Percentiles rank a stretch among this genome's conserved stretches.
These are phyloP conservation scores for Cylindrotheca fusiformis DNA, from an alignment of 108 stramenopile species.

Conservation along the genomic window DNA sequence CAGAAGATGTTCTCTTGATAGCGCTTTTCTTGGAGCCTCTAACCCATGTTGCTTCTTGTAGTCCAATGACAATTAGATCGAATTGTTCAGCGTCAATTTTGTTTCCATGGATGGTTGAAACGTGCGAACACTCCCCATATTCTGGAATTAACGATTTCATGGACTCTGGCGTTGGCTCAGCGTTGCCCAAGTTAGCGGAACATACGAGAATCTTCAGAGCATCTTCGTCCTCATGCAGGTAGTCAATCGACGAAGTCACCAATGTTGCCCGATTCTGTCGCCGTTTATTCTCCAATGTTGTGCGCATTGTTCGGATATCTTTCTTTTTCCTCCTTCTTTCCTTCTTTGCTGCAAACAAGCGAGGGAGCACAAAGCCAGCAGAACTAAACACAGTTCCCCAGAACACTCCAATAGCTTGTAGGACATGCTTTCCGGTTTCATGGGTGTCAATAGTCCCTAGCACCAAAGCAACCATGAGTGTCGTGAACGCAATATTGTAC, in stretches of 20 bases:
- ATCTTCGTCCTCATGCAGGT: constrained; percentile 6
- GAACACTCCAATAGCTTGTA: constrained; percentile 36
- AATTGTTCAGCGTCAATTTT: constrained; percentile 11
- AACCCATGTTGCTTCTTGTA: constrained; percentile 40
- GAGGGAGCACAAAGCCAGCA: constrained; percentile 25
- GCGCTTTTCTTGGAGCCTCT: constrained; percentile 15
- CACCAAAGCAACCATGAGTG: not conserved
- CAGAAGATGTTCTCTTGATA: not conserved
- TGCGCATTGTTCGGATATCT: not conserved
- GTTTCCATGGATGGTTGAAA: constrained; percentile 6
- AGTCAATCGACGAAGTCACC: not conserved
- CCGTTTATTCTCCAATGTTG: not conserved
- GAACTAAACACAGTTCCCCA: constrained; percentile 30
- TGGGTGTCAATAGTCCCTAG: not conserved
- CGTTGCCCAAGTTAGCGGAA: constrained; percentile 29
- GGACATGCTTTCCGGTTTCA: not conserved
- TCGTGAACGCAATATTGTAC: constrained; percentile 31
- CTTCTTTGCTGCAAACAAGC: constrained; percentile 14
- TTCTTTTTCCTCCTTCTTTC: not conserved
- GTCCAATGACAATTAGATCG: constrained; percentile 44
- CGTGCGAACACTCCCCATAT: constrained; percentile 18
- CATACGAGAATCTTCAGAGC: constrained; percentile 23
- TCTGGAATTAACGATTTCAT: constrained; percentile 37
- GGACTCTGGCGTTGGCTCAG: constrained; percentile 23
- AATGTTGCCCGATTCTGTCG: not conserved